Evolutionary conservation across 225 moss, liverwort and hornwort genomes (phyloP).

Genomic region (Thuidium tamariscinum): DNA sequence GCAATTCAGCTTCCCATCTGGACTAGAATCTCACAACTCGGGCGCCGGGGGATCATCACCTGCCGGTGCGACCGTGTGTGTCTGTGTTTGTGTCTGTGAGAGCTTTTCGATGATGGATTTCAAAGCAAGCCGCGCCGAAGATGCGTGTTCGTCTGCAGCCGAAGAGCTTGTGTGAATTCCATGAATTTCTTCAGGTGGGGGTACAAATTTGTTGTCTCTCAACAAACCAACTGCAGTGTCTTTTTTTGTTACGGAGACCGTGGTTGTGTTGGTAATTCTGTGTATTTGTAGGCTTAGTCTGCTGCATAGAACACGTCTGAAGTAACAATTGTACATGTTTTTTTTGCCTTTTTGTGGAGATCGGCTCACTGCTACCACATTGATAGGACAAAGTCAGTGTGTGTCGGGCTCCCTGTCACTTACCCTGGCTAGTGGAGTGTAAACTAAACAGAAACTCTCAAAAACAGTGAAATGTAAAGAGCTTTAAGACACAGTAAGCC

Average conservation of each 20-base stretch:
- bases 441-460: background rate
- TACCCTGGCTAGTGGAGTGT: constrained; percentile 13
- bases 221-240: background rate
- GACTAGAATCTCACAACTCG: background rate
- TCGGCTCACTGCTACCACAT: background rate
- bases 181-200: background rate
- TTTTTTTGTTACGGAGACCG: background rate
- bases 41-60: background rate
- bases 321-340: background rate
- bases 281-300: background rate
- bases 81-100: background rate
- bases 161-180: constrained; percentile 17
- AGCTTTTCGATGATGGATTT: background rate
- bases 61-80: background rate
- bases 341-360: background rate
- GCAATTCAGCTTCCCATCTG: background rate
- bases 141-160: constrained; percentile 1
- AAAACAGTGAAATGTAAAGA: constrained; percentile 5
- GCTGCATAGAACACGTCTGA: background rate
- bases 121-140: constrained; percentile 11
- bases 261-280: background rate
- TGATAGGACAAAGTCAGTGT: background rate
- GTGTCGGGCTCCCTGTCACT: constrained; percentile 6
- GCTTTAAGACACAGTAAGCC: background rate
- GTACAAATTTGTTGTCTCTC: background rate